Base-by-base conservation (phyloP, 257 asterid species). In the Anisodus tanguticus region DNA sequence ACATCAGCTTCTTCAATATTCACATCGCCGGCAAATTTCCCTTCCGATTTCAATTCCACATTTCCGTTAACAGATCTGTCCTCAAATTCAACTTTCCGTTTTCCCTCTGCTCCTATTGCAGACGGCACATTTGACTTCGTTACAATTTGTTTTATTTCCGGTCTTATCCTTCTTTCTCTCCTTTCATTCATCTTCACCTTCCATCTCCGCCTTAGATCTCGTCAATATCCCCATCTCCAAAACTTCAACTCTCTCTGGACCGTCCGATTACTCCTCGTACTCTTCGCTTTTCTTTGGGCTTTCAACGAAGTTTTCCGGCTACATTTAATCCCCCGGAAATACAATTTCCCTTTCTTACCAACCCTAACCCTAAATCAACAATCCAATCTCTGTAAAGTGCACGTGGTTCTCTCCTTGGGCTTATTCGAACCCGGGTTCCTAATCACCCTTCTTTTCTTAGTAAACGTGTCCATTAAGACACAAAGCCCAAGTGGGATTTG, bases 351-450 rank as follows among this genome's bases (percentile, higher is more conserved):
- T 0, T 86, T 89, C 51, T 60, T 85, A 1, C 91, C 94, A 0
- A 54, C 85, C 0, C 58, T 87, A 2, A 86, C 92, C 49, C 63
- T 89, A 7, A 9, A 64, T 2, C 91, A 90, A 69, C 93, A 91
- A 53, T 82, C 88, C 35, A 83, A 86, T 67, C 43, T 93, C 9
- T 94, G 98, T 83, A 92, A 92, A 85, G 17, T 90, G 6, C 94
- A 93, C 67, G 91, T 87, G 1, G 93, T 94, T 63, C 90, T 94
- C 43, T 92, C 97, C 4, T 86, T 94, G 13, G 97, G 97, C 3
- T 81, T 93, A 2, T 83, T 90, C 54, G 92, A 94, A 83, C 97
- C 98, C 0, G 94, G 93, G 1, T 93, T 94, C 70, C 71, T 94
- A 1, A 81, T 91, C 59, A 92, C 95, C 64, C 91, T 94, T 26